phyloP scores from a whole-genome alignment of 2,329 filamentous ascomycete genomes.

The Fusarium sororula region DNA sequence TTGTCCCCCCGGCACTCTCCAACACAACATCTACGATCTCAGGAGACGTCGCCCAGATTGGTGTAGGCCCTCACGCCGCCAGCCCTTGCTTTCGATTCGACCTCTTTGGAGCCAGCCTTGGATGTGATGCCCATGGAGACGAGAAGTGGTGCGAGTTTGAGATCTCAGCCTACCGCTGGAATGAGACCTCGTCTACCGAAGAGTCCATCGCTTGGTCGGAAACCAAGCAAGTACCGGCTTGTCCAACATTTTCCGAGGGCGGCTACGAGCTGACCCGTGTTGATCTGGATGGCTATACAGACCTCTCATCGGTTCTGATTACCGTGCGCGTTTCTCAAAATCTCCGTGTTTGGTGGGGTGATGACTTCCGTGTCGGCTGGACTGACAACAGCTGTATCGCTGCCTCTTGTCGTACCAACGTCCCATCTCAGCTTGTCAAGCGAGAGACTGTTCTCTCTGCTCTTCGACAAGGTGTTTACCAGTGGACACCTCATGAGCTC shows the following conservation, averaged over 20 bases:
- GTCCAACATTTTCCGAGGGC: slow-evolving; percentile 46
- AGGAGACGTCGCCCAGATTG: slow-evolving; percentile 51
- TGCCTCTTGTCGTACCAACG: slow-evolving; percentile 46
- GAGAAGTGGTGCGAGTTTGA: slow-evolving; percentile 54
- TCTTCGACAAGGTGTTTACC: slow-evolving; percentile 47
- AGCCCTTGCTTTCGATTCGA: slow-evolving; percentile 53
- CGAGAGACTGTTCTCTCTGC: slow-evolving; percentile 46
- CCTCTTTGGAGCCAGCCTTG: slow-evolving; percentile 51
- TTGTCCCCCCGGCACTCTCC: slow-evolving; percentile 50
- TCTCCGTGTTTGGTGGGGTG: slow-evolving; percentile 53
- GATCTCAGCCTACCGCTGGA: slow-evolving; percentile 53
- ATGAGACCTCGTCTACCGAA: slow-evolving; percentile 45
- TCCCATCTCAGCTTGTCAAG: slow-evolving; percentile 42
- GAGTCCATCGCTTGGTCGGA: slow-evolving; percentile 53
- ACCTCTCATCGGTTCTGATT: slow-evolving; percentile 52
- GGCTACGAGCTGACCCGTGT: slow-evolving; percentile 49
- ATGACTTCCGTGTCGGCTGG: slow-evolving; percentile 54
- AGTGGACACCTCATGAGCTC: slow-evolving; percentile 47
- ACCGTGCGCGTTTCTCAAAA: slow-evolving; percentile 50
- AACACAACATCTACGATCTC: slow-evolving; percentile 38
- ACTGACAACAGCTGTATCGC: slow-evolving; percentile 53
- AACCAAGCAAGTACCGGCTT: slow-evolving; percentile 51
- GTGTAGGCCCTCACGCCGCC: slow-evolving; percentile 50
- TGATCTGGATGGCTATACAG: slow-evolving; percentile 50
- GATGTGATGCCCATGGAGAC: slow-evolving; percentile 48